These are phyloP conservation scores for Flaveria trinervia DNA, from an alignment of 129 eudicot genomes.

Conservation along the genomic window DNA sequence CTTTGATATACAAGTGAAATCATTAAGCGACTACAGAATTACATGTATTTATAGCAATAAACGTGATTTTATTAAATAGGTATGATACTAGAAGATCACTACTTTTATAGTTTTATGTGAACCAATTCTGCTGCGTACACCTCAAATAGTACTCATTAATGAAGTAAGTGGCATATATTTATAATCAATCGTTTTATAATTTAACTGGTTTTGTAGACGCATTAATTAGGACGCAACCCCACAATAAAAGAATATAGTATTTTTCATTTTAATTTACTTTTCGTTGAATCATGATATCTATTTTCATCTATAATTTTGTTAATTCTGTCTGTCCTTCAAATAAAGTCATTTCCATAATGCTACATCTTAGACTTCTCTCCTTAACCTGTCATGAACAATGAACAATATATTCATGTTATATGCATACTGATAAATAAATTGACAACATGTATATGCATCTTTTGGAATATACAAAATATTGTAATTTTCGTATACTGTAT, in stretches of 20 bases:
- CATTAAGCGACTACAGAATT: no score
- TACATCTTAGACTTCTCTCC: conserved; percentile 55
- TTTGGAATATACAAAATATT: not conserved
- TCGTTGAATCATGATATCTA: not conserved
- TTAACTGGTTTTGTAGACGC: not conserved
- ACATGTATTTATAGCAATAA: no score
- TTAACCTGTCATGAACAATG: conserved; percentile 39
- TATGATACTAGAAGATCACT: no score
- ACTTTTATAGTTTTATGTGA: no score
- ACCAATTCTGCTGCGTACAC: no score
- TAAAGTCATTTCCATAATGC: conserved; percentile 35
- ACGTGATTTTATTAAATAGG: no score
- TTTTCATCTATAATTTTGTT: not conserved
- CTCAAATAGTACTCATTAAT: no score
- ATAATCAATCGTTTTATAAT: not conserved
- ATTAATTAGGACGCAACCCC: not conserved
- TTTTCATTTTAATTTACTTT: not conserved
- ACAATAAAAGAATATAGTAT: not conserved
- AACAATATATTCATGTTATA: not conserved
- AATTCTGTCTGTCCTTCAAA: not conserved
- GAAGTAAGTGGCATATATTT: no score
- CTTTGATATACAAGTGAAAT: no score
- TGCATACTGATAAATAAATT: not conserved
- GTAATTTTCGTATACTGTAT: not conserved
- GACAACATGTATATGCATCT: not conserved